Evolutionary conservation across 257 asterid genomes (phyloP).

Genomic region (Eucommia ulmoides): DNA sequence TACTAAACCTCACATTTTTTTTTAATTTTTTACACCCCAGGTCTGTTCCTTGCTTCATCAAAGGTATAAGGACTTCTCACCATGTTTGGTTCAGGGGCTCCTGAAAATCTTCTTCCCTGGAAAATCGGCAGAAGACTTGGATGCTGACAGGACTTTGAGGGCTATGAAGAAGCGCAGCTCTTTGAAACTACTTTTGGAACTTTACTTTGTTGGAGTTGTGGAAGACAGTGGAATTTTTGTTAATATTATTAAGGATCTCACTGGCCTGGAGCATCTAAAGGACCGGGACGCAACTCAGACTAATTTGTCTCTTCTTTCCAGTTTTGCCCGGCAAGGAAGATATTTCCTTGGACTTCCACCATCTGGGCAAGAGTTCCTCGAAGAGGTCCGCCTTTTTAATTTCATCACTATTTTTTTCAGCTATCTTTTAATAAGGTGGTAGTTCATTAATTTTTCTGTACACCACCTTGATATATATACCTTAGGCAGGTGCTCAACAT

Average conservation of each 20-base stretch:
- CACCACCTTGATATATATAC: too few species aligned
- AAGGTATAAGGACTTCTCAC: slow-evolving; percentile 87
- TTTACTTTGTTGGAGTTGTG: slow-evolving; percentile 85
- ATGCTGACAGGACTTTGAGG: slow-evolving; percentile 66
- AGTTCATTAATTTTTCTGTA: too few species aligned
- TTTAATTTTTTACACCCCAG: slow-evolving; percentile 20
- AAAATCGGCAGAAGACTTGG: slow-evolving; percentile 70
- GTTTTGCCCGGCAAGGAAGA: slow-evolving; percentile 98
- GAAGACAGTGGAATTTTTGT: slow-evolving; percentile 68
- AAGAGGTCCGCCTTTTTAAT: slow-evolving; percentile 46
- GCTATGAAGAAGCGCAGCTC: slow-evolving; percentile 99
- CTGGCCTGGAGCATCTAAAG: slow-evolving; percentile 75
- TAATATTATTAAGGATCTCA: slow-evolving; percentile 79
- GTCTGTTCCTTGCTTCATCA: slow-evolving; percentile 98
- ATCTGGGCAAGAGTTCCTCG: slow-evolving; percentile 71
- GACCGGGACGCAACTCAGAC: slow-evolving; percentile 96
- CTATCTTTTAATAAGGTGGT: too few species aligned
- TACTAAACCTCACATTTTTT: too few species aligned
- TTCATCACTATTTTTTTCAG: slow-evolving; percentile 3
- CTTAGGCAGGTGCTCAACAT: too few species aligned
- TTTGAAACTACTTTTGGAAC: slow-evolving; percentile 90
- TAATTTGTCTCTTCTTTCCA: slow-evolving; percentile 86
- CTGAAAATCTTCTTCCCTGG: slow-evolving; percentile 68
- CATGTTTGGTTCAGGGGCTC: slow-evolving; percentile 93
- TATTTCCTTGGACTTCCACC: slow-evolving; percentile 77